These are phyloP conservation scores for Exophiala sideris DNA, from an alignment of 2,329 filamentous ascomycete species.

Conservation along the genomic window DNA sequence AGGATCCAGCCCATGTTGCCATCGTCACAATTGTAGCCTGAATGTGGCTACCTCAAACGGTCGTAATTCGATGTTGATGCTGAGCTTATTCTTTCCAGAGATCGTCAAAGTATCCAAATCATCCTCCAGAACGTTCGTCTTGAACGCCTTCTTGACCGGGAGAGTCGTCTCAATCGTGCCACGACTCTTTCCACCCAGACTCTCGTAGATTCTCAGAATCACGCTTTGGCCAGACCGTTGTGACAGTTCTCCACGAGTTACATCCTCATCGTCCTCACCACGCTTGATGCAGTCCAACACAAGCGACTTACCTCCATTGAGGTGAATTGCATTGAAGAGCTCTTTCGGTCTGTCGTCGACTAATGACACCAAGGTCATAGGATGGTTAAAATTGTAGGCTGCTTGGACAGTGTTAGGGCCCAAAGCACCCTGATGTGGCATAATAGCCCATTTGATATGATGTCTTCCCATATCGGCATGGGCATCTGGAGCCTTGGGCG, in stretches of 20 bases:
- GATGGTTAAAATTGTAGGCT: slow-evolving; percentile 87
- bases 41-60: slow-evolving; percentile 85
- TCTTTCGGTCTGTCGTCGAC: slow-evolving; percentile 22
- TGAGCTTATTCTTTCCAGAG: slow-evolving; percentile 33
- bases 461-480: slow-evolving; percentile 93
- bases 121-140: slow-evolving; percentile 86
- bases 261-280: slow-evolving; percentile 80
- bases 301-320: slow-evolving; percentile 66
- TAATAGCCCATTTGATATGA: slow-evolving; percentile 81
- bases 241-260: slow-evolving; percentile 54
- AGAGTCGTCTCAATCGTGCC: slow-evolving; percentile 67
- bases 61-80: slow-evolving; percentile 63
- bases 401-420: slow-evolving; percentile 72
- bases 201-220: slow-evolving; percentile 82
- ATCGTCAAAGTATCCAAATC: slow-evolving; percentile 65
- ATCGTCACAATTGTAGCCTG: slow-evolving; percentile 55
- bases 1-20: no score
- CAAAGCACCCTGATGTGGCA: slow-evolving; percentile 75
- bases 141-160: slow-evolving; percentile 71
- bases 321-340: slow-evolving; percentile 56
- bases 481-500: slow-evolving; percentile 87
- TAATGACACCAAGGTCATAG: slow-evolving; percentile 48
- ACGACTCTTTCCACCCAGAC: slow-evolving; percentile 74
- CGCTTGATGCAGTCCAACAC: slow-evolving; percentile 89
- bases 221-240: slow-evolving; percentile 71